A percentile compares a stretch with the other conserved stretches of the same genome.
phyloP scores from a whole-genome alignment of 2,329 filamentous ascomycete genomes.

The Apiospora kogelbergensis region DNA sequence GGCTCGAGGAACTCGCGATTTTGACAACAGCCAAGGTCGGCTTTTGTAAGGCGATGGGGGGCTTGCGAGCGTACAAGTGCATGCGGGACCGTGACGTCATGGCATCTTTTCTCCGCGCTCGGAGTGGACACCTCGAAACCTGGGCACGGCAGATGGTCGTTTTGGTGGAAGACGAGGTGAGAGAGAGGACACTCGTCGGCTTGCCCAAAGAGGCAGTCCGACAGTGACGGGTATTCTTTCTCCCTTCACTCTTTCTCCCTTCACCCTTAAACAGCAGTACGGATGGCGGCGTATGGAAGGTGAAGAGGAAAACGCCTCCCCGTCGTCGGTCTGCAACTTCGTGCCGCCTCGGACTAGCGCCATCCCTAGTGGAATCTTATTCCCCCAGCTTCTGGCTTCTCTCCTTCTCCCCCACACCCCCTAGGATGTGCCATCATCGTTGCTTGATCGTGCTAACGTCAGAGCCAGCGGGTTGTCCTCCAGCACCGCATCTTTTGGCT shows the following conservation, averaged over 20 bases:
- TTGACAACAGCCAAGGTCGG: neutral
- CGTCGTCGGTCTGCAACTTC: neutral
- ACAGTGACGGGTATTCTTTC: neutral
- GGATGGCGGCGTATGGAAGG: neutral
- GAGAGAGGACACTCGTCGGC: neutral
- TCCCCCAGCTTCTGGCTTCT: neutral
- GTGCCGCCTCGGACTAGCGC: neutral
- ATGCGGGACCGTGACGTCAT: neutral
- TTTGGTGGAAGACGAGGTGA: neutral
- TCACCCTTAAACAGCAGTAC: too few relatives aligned
- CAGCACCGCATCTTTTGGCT: neutral
- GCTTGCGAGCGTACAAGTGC: neutral
- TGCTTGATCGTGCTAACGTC: constrained; percentile 7
- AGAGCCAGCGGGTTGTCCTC: neutral
- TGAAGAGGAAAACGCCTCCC: neutral
- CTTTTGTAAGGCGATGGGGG: neutral
- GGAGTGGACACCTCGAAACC: neutral
- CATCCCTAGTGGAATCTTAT: neutral
- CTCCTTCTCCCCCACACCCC: neutral
- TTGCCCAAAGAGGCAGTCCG: neutral
- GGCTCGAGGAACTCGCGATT: neutral
- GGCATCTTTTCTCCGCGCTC: neutral
- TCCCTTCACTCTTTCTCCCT: too few relatives aligned
- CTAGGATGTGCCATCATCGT: neutral
- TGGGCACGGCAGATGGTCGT: neutral